Percentiles rank a stretch among this genome's conserved stretches.
phyloP scores from a whole-genome alignment of 2,329 filamentous ascomycete species.

The Dendrostoma leiphaemia region DNA sequence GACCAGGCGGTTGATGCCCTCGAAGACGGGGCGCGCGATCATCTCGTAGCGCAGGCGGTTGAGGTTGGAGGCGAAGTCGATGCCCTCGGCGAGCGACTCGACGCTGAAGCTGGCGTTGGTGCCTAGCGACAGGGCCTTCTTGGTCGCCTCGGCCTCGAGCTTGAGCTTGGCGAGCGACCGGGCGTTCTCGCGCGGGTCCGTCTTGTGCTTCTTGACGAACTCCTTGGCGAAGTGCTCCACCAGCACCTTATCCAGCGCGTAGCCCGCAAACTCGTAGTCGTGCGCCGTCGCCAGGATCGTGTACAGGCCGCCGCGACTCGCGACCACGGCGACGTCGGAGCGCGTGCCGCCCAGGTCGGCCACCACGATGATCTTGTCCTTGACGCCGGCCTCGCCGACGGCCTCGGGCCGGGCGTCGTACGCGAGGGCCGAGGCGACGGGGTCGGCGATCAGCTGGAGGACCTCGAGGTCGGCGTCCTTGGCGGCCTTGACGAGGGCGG shows the following conservation, averaged over 20 bases:
- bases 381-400: slow-evolving; percentile 40
- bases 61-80: slow-evolving; percentile 88
- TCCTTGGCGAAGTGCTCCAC: slow-evolving; percentile 98
- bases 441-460: slow-evolving; percentile 89
- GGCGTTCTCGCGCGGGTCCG: slow-evolving; percentile 79
- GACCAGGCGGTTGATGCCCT: slow-evolving; percentile 82
- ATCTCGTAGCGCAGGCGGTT: slow-evolving; percentile 94
- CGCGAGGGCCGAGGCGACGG: slow-evolving; percentile 81
- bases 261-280: slow-evolving; percentile 90
- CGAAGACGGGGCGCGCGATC: slow-evolving; percentile 80
- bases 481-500: slow-evolving; percentile 74
- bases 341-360: slow-evolving; percentile 91
- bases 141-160: slow-evolving; percentile 84
- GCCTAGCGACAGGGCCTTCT: slow-evolving; percentile 87
- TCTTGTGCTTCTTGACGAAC: slow-evolving; percentile 95
- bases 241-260: slow-evolving; percentile 82
- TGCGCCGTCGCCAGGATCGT: slow-evolving; percentile 90
- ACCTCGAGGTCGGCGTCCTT: slow-evolving; percentile 82
- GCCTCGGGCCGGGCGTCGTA: slow-evolving; percentile 85
- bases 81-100: slow-evolving; percentile 82
- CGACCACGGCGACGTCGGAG: slow-evolving; percentile 86
- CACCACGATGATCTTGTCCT: slow-evolving; percentile 89
- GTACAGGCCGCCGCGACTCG: slow-evolving; percentile 93
- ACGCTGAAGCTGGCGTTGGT: slow-evolving; percentile 89
- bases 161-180: slow-evolving; percentile 88